Evolutionary conservation across 2,329 filamentous ascomycete species (phyloP), one percentile per base, ranked within the genome.

Genomic region (Xylaria hypoxylon): DNA sequence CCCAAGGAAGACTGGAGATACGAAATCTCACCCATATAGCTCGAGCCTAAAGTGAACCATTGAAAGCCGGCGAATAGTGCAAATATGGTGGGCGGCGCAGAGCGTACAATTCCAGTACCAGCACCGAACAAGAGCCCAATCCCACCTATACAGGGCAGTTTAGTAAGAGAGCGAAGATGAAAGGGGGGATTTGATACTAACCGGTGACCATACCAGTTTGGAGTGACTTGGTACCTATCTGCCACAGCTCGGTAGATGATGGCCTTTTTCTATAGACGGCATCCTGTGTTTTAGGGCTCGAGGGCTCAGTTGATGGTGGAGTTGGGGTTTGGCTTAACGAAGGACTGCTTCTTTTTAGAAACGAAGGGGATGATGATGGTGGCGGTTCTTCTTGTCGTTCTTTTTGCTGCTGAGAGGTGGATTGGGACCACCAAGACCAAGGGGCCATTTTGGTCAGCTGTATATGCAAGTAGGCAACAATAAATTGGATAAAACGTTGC

Each of bases 21-120:
- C 10, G 13, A 24, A 48, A 17, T 47, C 87, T 75, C 82, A 89
- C 91, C 90, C 85, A 90, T 95, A 77, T 90, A 97, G 17, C 88
- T 91, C 52, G 86, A 88, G 40, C 93, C 93, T 44, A 96, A 85
- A 47, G 87, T 85, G 78, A 93, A 93, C 87, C 92, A 97, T 80
- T 97, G 93, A 45, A 92, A 82, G 19, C 92, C 91, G 24, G 90
- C 89, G 42, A 90, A 85, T 13, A 90, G 72, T 0, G 92, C 90
- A 79, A 93, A 95, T 6, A 95, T 79, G 2, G 88, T 84, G 3
- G 92, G 90, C 15, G 86, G 87, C 24, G 83, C 84, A 19, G 90
- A 90, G 64, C 89, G 86, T 53, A 94, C 78, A 52, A 96, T 90
- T 31, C 93, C 94, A 40, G 86, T 85, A 56, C 90, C 86, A 58